Base-by-base conservation (phyloP, 2,329 filamentous ascomycete species). In the Tympanopsis confertula region DNA sequence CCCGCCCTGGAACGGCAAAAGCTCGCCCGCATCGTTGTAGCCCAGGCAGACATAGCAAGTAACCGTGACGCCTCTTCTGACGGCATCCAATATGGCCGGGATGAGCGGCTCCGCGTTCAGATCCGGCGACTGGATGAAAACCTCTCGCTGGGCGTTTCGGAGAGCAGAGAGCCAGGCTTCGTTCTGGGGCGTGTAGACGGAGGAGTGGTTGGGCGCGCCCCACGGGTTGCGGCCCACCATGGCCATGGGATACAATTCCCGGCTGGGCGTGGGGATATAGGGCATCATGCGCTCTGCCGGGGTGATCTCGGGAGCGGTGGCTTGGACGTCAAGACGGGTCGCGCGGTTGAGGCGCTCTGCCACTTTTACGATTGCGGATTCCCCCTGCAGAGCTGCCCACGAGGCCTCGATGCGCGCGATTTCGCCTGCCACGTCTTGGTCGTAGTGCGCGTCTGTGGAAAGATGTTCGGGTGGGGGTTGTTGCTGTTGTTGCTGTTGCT, bases 81-180 rank as follows among this genome's bases (percentile, higher is more conserved):
- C 69, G 0, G 84, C 82, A 3, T 67, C 68, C 0, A 71, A 50
- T 3, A 88, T 68, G 1, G 76, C 78, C 0, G 75, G 69, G 0
- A 86, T 49, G 0, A 87, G 59, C 0, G 75, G 78, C 40, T 72
- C 70, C 1, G 83, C 82, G 47, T 89, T 89, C 26, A 89, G 66
- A 17, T 85, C 81, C 0, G 84, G 84, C 0, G 81, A 79, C 53
- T 88, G 82, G 41, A 89, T 86, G 48, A 88, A 86, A n/a, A 88
- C 69, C 19, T 59, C 67, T 12, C 60, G 59, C 38, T 65, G 55
- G 0, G 82, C 82, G 46, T 86, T 71, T 1, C 75, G 66, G 5
- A 88, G 65, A 1, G 78, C 70, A 0, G 81, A 81, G 1, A 87
- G 58, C 71, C 79, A 88, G 0, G 78, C 79, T 36, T 78, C 79